Conservation (phyloP, 2,329 filamentous ascomycete species). For the Beauveria brongniartii region DNA sequence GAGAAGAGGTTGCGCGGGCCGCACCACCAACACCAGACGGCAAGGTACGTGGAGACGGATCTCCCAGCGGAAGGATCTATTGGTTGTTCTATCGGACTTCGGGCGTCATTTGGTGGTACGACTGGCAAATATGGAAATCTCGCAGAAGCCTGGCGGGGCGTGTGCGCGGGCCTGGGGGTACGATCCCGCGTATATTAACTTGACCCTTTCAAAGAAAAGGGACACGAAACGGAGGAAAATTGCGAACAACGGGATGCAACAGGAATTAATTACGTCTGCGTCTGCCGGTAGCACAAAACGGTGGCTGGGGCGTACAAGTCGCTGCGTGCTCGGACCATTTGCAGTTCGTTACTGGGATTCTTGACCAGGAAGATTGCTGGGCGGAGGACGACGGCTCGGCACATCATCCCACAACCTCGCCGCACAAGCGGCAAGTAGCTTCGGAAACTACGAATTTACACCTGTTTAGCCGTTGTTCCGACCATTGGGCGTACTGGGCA, state of each 20-base stretch:
- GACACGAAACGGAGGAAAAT: not conserved
- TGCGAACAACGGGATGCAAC: not conserved
- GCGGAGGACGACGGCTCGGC: not conserved
- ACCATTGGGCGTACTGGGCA: too few relatives aligned
- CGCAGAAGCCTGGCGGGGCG: not conserved
- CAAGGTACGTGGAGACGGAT: not conserved
- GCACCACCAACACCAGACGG: not conserved
- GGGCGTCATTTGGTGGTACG: not conserved
- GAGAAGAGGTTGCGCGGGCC: not conserved
- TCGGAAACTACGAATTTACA: too few relatives aligned
- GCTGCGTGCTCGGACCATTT: not conserved
- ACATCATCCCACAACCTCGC: not conserved
- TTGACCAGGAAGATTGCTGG: not conserved
- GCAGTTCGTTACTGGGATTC: not conserved
- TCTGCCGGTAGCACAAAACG: not conserved
- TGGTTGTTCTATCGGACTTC: not conserved
- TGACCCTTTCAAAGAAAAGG: not conserved
- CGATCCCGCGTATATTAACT: not conserved
- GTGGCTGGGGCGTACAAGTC: not conserved
- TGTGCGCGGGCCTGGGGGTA: not conserved
- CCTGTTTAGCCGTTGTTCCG: too few relatives aligned
- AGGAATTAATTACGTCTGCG: not conserved
- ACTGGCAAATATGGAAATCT: not conserved
- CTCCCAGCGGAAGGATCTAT: not conserved
- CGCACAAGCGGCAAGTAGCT: not conserved